Conservation (phyloP, 352 stramenopile species). For the Globisporangium splendens region DNA sequence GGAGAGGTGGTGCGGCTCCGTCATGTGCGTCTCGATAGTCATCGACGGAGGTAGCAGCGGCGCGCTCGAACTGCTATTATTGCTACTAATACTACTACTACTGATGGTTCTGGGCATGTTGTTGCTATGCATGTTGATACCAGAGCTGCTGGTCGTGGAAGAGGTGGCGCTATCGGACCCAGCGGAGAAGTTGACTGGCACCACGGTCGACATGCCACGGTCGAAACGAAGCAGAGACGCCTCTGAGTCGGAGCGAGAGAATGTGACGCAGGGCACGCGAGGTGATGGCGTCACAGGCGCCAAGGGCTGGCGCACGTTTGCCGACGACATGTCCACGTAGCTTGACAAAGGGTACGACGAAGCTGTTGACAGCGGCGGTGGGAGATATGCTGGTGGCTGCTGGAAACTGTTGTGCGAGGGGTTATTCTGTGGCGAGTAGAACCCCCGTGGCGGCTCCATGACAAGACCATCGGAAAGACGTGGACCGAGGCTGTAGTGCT, state of each 20-base stretch:
- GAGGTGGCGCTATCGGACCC: neutral
- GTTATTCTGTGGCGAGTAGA: slow-evolving; percentile 9
- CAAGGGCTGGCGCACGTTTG: slow-evolving; percentile 25
- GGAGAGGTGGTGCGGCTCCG: slow-evolving; percentile 25
- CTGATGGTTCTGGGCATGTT: slow-evolving; percentile 4
- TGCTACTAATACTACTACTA: slow-evolving; percentile 5
- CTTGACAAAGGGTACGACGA: slow-evolving; percentile 13
- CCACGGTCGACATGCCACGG: neutral
- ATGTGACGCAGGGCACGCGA: slow-evolving; percentile 15
- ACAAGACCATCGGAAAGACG: slow-evolving; percentile 38
- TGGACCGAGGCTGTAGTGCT: slow-evolving; percentile 20
- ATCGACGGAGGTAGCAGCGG: slow-evolving; percentile 3
- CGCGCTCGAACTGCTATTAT: slow-evolving; percentile 9
- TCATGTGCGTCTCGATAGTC: slow-evolving; percentile 18
- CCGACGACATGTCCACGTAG: slow-evolving; percentile 4
- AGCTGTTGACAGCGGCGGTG: slow-evolving; percentile 17
- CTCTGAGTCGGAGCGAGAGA: slow-evolving; percentile 26
- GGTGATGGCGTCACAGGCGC: slow-evolving; percentile 28
- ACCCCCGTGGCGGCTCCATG: slow-evolving; percentile 34
- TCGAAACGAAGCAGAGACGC: slow-evolving; percentile 9
- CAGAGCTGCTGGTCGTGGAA: slow-evolving; percentile 5
- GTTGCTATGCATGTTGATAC: no score
- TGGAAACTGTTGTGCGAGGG: neutral
- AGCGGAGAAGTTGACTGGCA: slow-evolving; percentile 3
- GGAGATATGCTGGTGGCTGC: slow-evolving; percentile 1